Percentiles rank a stretch among this genome's conserved stretches.
These are phyloP conservation scores for Eucalyptus pauciflora DNA, from an alignment of 345 rosid genomes.

Conservation along the genomic window DNA sequence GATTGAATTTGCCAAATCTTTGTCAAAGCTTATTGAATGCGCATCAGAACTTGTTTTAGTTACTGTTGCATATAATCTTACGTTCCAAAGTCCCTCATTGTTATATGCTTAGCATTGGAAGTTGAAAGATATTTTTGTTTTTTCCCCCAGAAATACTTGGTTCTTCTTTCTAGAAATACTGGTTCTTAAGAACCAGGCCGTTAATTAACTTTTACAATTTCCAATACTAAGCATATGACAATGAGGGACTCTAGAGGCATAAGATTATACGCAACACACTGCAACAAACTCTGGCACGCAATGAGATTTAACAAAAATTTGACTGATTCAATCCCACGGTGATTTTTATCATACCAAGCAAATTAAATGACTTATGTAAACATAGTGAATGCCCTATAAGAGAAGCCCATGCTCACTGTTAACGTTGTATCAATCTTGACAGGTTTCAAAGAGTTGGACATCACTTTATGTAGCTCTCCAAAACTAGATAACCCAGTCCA, in stretches of 20 bases:
- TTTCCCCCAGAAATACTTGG: no score
- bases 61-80: conserved; percentile 59
- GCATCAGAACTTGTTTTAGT: conserved; percentile 52
- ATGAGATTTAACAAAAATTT: conserved; percentile 40
- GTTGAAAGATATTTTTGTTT: background rate
- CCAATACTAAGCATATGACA: conserved; percentile 45
- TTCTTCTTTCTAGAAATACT: no score
- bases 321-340: background rate
- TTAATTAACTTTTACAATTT: conserved; percentile 33
- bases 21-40: conserved; percentile 43
- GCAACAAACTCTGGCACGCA: conserved; percentile 29
- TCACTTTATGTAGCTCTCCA: conserved; percentile 22
- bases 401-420: background rate
- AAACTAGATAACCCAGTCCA: conserved; percentile 73
- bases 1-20: background rate
- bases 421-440: conserved; percentile 59
- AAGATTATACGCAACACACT: conserved; percentile 58
- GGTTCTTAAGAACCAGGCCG: no score
- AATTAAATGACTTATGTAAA: background rate
- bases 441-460: conserved; percentile 18
- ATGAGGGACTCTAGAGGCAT: conserved; percentile 60
- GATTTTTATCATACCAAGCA: background rate
- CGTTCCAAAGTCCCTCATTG: conserved; percentile 49
- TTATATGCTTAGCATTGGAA: conserved; percentile 49
- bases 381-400: background rate